Conservation (phyloP, 2,329 filamentous ascomycete genomes). For the Trichophyton equinum region DNA sequence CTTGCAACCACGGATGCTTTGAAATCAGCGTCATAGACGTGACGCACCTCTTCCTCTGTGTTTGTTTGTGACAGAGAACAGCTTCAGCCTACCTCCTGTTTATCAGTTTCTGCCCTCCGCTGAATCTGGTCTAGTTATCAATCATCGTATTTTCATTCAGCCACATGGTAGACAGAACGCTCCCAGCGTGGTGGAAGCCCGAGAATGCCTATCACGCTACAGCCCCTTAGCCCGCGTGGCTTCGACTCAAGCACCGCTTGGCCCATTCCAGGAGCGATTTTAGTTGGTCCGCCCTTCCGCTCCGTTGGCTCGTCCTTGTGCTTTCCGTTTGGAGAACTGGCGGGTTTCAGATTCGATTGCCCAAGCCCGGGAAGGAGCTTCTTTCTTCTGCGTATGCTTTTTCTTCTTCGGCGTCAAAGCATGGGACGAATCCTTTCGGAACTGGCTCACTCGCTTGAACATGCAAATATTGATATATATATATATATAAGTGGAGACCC, state of each 20-base stretch:
- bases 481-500: neutral
- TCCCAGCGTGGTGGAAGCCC: neutral
- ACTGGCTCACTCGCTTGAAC: neutral
- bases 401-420: neutral
- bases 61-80: neutral
- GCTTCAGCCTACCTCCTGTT: neutral
- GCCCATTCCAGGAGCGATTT: neutral
- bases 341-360: neutral
- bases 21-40: neutral
- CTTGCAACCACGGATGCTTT: neutral
- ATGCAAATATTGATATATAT: neutral
- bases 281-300: neutral
- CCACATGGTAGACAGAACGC: neutral
- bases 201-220: neutral
- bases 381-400: neutral
- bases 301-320: neutral
- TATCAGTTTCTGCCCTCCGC: neutral
- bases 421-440: neutral
- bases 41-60: neutral
- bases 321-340: neutral
- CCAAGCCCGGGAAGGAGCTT: neutral
- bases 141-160: neutral
- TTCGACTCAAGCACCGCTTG: neutral
- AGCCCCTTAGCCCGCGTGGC: neutral
- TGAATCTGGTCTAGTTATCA: neutral